Evolutionary conservation across 148 eudicot species (phyloP).

Genomic region (Persicaria tinctoria): DNA sequence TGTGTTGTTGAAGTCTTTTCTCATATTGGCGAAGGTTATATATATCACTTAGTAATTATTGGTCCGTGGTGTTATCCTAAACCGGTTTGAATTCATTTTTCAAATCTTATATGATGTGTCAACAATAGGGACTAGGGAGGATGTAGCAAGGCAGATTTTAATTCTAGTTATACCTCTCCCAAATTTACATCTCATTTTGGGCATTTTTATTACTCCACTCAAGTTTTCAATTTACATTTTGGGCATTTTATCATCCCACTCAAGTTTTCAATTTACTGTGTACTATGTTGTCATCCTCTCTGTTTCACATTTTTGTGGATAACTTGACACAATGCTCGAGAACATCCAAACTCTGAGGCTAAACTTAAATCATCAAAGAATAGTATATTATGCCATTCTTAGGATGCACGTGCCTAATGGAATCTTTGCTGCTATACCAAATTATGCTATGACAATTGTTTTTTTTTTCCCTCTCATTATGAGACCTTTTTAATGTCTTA

Average conservation of each 20-base stretch:
- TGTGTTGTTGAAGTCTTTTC: background rate
- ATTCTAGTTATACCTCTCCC: background rate
- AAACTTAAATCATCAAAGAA: background rate
- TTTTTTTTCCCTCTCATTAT: background rate
- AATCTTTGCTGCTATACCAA: slow-evolving; percentile 1
- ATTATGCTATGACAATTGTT: background rate
- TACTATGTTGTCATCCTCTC: background rate
- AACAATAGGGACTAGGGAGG: background rate
- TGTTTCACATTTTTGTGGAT: background rate
- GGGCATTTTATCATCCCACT: background rate
- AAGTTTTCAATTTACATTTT: background rate
- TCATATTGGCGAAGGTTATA: background rate
- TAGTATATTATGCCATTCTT: background rate
- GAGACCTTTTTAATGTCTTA: background rate
- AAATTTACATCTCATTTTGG: background rate
- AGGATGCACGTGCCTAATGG: background rate
- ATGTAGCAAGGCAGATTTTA: background rate
- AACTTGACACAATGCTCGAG: background rate
- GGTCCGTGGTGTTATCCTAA: background rate
- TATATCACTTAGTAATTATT: background rate
- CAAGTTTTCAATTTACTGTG: background rate
- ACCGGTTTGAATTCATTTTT: background rate
- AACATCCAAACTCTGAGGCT: background rate
- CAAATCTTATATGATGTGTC: background rate
- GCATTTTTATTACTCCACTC: background rate